A percentile compares a stretch with the other conserved stretches of the same genome.
Conservation (phyloP, 2,329 filamentous ascomycete genomes). For the Talaromyces piceae region DNA sequence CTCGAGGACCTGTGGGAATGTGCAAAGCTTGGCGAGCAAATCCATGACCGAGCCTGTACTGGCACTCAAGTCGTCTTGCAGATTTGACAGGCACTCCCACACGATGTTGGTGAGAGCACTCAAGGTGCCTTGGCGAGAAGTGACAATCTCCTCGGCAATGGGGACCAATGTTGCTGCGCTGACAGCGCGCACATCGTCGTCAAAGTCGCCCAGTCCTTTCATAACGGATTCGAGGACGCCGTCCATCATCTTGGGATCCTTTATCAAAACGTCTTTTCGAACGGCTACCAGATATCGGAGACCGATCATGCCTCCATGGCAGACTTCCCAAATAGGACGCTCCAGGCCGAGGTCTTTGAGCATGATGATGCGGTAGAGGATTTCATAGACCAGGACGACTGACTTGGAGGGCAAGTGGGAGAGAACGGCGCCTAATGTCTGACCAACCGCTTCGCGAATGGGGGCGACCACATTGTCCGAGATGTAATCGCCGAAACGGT, state of each 20-base stretch:
- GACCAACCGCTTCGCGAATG: constrained; percentile 89
- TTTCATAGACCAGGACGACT: constrained; percentile 75
- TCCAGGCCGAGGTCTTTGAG: constrained; percentile 71
- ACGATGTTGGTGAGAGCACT: constrained; percentile 85
- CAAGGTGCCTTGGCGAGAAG: constrained; percentile 68
- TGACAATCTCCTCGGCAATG: constrained; percentile 91
- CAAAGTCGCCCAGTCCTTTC: constrained; percentile 81
- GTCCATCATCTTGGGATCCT: constrained; percentile 80
- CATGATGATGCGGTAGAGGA: constrained; percentile 85
- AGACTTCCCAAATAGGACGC: constrained; percentile 81
- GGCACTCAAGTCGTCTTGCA: constrained; percentile 94
- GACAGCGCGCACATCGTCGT: constrained; percentile 94
- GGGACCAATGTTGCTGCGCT: constrained; percentile 96
- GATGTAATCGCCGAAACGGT: constrained; percentile 95
- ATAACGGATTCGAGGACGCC: constrained; percentile 88
- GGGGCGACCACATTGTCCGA: constrained; percentile 95
- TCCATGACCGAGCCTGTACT: constrained; percentile 99
- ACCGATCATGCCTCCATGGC: constrained; percentile 96
- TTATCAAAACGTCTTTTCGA: constrained; percentile 79
- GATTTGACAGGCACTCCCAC: constrained; percentile 91
- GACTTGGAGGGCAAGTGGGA: constrained; percentile 73
- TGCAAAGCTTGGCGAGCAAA: constrained; percentile 86
- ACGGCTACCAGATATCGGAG: constrained; percentile 92
- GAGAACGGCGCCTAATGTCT: constrained; percentile 82
- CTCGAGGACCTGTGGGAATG: constrained; percentile 83